phyloP scores from a whole-genome alignment of 331 rosid genomes.

The Pyracantha coccinea region DNA sequence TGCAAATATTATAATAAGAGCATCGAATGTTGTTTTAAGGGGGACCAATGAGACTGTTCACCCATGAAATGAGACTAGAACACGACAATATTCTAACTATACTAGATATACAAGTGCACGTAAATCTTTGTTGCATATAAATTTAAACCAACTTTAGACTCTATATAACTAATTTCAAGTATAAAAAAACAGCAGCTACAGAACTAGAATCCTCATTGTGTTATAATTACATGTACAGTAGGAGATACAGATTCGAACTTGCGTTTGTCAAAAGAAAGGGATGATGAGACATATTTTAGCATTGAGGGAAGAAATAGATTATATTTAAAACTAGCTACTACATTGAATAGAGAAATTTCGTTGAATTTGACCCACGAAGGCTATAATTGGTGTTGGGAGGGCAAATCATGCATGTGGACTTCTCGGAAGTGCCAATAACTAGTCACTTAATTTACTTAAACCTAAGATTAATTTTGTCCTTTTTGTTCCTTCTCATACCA shows the following conservation, averaged over 20 bases:
- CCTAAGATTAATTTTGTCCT: neutral
- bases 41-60: neutral
- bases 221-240: neutral
- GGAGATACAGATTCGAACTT: neutral
- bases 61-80: neutral
- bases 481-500: neutral
- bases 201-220: neutral
- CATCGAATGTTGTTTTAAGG: neutral
- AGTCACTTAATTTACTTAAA: neutral
- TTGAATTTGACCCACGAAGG: neutral
- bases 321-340: neutral
- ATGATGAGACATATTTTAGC: neutral
- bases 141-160: neutral
- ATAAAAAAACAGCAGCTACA: no score
- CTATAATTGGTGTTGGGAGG: neutral
- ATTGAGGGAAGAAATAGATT: neutral
- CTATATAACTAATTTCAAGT: neutral
- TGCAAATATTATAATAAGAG: neutral
- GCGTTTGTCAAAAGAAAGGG: neutral
- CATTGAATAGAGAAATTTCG: neutral
- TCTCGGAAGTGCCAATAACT: neutral
- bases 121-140: neutral
- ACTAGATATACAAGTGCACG: neutral
- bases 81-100: no score
- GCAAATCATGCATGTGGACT: neutral